Base-by-base conservation (phyloP, 23 red algal species). In the Cyanidioschyzon merolae region DNA sequence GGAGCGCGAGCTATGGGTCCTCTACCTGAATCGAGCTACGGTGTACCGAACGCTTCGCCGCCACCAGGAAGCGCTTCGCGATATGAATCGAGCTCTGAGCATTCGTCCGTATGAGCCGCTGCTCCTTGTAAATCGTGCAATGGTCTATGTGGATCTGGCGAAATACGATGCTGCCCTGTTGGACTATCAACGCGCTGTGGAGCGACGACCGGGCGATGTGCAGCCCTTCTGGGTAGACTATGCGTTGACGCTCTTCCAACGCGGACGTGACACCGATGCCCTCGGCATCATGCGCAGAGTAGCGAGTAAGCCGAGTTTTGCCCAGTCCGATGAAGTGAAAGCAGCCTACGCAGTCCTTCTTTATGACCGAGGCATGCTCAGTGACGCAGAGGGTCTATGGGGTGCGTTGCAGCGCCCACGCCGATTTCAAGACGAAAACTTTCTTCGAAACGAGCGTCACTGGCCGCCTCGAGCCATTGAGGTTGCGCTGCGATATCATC, bases 211-310 rank as follows among this genome's bases (percentile, higher is more conserved):
- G 18, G 40, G 58, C 34, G 82, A 98, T 67, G 94, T 98, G 34
- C 77, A 89, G 21, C 94, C 88, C 37, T 98, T 88, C 40, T 98
- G 94, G 94, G 39, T 89, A 21, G 86, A 87, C 7, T 98, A 98
- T 79, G 94, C 82, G 1, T 50, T 92, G 37, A 80, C 84, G 34
- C 79, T 98, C 25, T 91, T 84, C 51, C 81, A 98, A 54, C 37
- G 78, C 59, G 77, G 76, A 37, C 83, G 85, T 2, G 37, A 76
- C 40, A 54, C 54, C 75, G 94, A 98, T 30, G 78, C 88, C 0
- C 39, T 90, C 37, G 77, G 85, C 37, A 89, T 98, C 76, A 37
- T 98, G 2, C 83, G 81, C 41, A 74, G 94, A n/a, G 85, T 98
- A 15, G 92, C 82, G 0, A 67, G 31, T 24, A 86, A 58, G 26